Evolutionary conservation across 1,284 basidiomycete genomes (phyloP).

Genomic region (Ceratobasidium theobromae): DNA sequence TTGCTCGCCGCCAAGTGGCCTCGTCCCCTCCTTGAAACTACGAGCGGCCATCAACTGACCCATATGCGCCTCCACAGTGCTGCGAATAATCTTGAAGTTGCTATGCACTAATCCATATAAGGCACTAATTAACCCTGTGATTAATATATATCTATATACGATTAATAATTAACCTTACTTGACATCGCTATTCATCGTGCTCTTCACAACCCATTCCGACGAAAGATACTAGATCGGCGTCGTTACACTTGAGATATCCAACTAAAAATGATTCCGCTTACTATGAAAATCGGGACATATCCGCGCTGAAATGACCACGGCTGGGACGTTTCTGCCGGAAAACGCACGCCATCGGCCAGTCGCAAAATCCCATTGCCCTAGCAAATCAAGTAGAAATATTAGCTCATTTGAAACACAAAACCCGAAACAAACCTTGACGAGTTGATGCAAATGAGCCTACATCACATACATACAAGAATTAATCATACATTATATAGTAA

Average conservation of each 20-base stretch:
- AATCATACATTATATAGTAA: neutral
- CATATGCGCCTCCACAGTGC: constrained; percentile 51
- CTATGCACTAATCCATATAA: constrained; percentile 57
- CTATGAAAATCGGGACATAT: neutral
- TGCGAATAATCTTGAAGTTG: constrained; percentile 51
- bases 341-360: constrained; percentile 7
- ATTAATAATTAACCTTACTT: neutral
- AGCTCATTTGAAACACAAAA: neutral
- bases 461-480: neutral
- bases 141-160: neutral
- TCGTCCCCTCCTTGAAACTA: constrained; percentile 44
- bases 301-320: constrained; percentile 27
- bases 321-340: neutral
- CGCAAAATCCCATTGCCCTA: neutral
- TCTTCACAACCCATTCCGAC: constrained; percentile 17
- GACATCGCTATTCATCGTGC: constrained; percentile 14
- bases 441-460: neutral
- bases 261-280: neutral
- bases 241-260: neutral
- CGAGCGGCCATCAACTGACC: constrained; percentile 44
- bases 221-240: neutral
- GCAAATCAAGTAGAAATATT: neutral
- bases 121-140: constrained; percentile 46
- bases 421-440: neutral
- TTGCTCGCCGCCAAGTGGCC: constrained; percentile 44